Evolutionary conservation across 805 yeast genomes (phyloP), one percentile per base, ranked within the genome.

Genomic region (Kazachstania viticola): DNA sequence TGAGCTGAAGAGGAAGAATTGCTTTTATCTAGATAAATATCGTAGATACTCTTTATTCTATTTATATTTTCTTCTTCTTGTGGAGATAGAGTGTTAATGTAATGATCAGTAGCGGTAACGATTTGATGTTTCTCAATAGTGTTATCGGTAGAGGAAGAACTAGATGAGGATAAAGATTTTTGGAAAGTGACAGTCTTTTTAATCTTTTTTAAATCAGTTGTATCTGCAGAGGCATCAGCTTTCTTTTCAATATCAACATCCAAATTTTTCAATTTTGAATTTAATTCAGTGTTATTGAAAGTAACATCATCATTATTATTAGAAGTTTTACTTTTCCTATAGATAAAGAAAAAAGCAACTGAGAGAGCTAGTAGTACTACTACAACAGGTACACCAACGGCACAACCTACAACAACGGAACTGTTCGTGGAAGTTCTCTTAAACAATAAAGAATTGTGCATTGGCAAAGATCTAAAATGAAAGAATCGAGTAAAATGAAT

Each of bases 1-100:
- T 18, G 16, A 8, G 15, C 14, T 14, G 5, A 14, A 13, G 13
- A 17, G 15, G 17, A 28, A 7, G 30, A 28, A 11, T 19, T 28
- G 5, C 79, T 64, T 33, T 79, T 82, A 44, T n/a, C n/a, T n/a
- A 80, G 73, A 44, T 80, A 80, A 15, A 79, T 80, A 30, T 71
- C 71, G 54, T 80, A 80, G n/a, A 80, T 79, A 25, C 85, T 77
- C 49, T 73, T 78, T 79, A 80, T 72, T 56, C 88, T 67, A 37
- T 69, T 66, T 38, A 79, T 61, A 46, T 74, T 73, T 48, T 80
- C 88, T 39, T 69, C 75, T 43, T 79, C 82, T 11, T 28, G 22
- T 9, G 15, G 21, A 19, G 21, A 19, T 19, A 19, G 11, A 8
- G 21, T 7, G 21, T 8, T 19, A 11, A 19, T 7, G 11, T 19